Evolutionary conservation across 2,329 filamentous ascomycete species (phyloP).

Genomic region (Hyphodiscus sp.): DNA sequence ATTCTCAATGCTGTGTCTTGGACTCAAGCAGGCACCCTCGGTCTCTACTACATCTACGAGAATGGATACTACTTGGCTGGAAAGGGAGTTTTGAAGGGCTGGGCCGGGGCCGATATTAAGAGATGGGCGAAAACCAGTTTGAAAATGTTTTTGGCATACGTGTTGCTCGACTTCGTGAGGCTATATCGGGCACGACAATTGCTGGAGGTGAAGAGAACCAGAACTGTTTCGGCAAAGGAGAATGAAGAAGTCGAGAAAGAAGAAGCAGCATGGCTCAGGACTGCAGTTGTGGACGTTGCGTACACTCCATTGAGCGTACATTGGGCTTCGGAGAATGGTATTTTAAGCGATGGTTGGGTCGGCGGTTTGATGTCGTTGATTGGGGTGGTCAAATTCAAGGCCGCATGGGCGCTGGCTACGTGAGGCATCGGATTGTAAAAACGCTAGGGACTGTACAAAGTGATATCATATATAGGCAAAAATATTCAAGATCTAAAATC

Average conservation of each 20-base stretch:
- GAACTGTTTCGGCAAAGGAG: slow-evolving; percentile 2
- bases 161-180: slow-evolving; percentile 4
- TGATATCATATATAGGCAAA: too few relatives aligned
- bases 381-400: slow-evolving; percentile 5
- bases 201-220: slow-evolving; percentile 2
- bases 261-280: slow-evolving; percentile 1
- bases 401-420: slow-evolving; percentile 22
- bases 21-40: slow-evolving; percentile 1
- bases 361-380: slow-evolving; percentile 5
- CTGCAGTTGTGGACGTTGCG: background rate
- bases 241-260: slow-evolving; percentile 1
- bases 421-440: background rate
- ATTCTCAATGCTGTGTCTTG: background rate
- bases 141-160: slow-evolving; percentile 7
- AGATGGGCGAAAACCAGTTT: slow-evolving; percentile 9
- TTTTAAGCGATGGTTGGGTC: slow-evolving; percentile 4
- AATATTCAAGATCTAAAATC: background rate
- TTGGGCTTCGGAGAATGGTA: slow-evolving; percentile 5
- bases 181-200: slow-evolving; percentile 4
- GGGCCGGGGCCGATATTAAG: slow-evolving; percentile 3
- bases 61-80: slow-evolving; percentile 9
- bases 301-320: slow-evolving; percentile 6
- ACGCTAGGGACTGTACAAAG: background rate
- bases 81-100: slow-evolving; percentile 6
- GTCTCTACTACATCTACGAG: slow-evolving; percentile 7